Evolutionary conservation across 2,329 filamentous ascomycete genomes (phyloP), one percentile per base, ranked within the genome.

Genomic region (Botrytis squamosa): DNA sequence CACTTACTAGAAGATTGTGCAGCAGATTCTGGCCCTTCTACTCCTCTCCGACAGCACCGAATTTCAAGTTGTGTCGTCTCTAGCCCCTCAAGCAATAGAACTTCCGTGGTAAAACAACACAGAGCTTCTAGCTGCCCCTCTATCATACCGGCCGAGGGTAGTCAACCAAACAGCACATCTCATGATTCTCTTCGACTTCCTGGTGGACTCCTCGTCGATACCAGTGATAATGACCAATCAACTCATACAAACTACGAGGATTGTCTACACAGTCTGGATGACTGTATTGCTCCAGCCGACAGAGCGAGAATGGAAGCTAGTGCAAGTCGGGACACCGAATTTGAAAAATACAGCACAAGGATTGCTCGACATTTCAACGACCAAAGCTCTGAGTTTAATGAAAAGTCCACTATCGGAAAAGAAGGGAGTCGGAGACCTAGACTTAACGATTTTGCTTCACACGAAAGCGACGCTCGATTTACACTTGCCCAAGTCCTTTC

Each of bases 111-210:
- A 2, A 38, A 57, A 20, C 71, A 72, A 46, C 63, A 72, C 18
- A 67, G 71, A 40, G 25, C 59, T n/a, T 40, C 38, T 59, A 72
- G 71, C 29, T 72, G 63, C 59, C 71, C 71, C 59, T 64, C 6
- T 22, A 46, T 62, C 12, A 60, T 52, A 33, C 52, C 64, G n/a
- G 40, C 69, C 8, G 38, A 57, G 10, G 44, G 22, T 25, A 22
- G 16, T n/a, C 25, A n/a, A 46, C n/a, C 60, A 44, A 63, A 42
- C 6, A 20, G 42, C 20, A 9, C 44, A 16, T 68, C 49, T 25
- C 33, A 38, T 67, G 65, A 67, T 55, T 67, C 46, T 67, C 44
- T 52, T 55, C 65, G 6, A 16, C 65, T 40, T n/a, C 33, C 25
- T 20, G 3, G 38, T 57, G n/a, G n/a, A 20, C 29, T 10, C 1